Percentiles rank a stretch among this genome's conserved stretches.
phyloP scores from a whole-genome alignment of 352 stramenopile species.

The Peronospora destructor region DNA sequence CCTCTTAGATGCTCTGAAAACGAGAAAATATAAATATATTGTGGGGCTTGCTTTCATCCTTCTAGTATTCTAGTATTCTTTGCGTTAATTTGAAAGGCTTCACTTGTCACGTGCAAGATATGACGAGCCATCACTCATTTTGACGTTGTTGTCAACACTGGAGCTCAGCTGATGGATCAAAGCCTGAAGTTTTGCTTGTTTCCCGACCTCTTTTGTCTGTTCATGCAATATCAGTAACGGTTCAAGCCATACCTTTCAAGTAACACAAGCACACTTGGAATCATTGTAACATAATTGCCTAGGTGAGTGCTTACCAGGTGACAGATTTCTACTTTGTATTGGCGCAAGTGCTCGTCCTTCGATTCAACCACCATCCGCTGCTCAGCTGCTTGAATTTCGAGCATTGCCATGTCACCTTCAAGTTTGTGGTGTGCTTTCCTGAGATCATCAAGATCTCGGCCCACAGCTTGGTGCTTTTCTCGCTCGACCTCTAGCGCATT shows the following conservation, averaged over 20 bases:
- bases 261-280: not conserved
- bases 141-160: conserved; percentile 37
- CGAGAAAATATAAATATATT: conserved; percentile 34
- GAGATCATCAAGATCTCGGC: conserved; percentile 56
- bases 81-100: conserved; percentile 7
- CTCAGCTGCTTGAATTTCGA: conserved; percentile 56
- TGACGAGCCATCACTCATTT: conserved; percentile 38
- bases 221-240: conserved; percentile 4
- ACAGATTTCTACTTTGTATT: conserved; percentile 63
- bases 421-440: conserved; percentile 60
- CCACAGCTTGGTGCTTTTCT: conserved; percentile 36
- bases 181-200: conserved; percentile 74
- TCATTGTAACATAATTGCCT: not conserved
- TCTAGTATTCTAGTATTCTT: conserved; percentile 5
- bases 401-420: conserved; percentile 55
- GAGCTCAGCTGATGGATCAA: conserved; percentile 82
- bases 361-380: conserved; percentile 46
- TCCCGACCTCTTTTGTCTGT: conserved; percentile 68
- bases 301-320: conserved; percentile 42
- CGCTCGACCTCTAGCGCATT: conserved; percentile 55
- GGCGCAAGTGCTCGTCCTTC: conserved; percentile 55
- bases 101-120: conserved; percentile 55
- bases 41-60: conserved; percentile 11
- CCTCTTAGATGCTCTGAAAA: conserved; percentile 6
- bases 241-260: not conserved